Evolutionary conservation across 2,329 filamentous ascomycete genomes (phyloP).

Genomic region (Diatrype stigma): DNA sequence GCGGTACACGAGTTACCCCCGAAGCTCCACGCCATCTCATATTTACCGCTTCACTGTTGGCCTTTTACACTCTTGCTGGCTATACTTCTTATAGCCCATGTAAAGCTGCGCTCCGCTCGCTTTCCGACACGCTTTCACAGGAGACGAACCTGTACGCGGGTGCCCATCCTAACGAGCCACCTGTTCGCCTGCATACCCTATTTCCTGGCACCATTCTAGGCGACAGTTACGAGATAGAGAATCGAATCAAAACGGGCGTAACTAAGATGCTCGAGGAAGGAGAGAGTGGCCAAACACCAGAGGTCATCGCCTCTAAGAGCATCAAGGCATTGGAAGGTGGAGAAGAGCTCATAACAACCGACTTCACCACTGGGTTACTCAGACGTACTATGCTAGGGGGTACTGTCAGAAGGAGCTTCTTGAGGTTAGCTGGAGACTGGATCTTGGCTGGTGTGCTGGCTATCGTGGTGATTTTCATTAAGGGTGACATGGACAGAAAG

Average conservation of each 20-base stretch:
- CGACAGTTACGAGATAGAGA: conserved; percentile 40
- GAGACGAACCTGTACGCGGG: conserved; percentile 43
- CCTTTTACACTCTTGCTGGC: conserved; percentile 59
- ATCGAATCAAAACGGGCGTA: conserved; percentile 13
- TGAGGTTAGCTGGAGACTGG: conserved; percentile 12
- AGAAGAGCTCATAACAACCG: conserved; percentile 24
- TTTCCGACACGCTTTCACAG: conserved; percentile 61
- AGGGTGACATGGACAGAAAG: conserved; percentile 16
- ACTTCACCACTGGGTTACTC: conserved; percentile 10
- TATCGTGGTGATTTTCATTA: conserved; percentile 15
- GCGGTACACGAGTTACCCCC: background rate
- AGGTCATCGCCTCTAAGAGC: conserved; percentile 16
- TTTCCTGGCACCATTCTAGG: conserved; percentile 62
- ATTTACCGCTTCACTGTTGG: conserved; percentile 61
- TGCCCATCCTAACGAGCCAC: conserved; percentile 21
- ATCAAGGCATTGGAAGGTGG: conserved; percentile 23
- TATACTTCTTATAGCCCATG: conserved; percentile 62
- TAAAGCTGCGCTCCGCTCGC: conserved; percentile 62
- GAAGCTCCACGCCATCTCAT: conserved; percentile 55
- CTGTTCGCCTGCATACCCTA: conserved; percentile 58
- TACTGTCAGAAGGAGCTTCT: conserved; percentile 12
- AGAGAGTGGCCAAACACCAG: conserved; percentile 9
- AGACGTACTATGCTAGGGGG: conserved; percentile 15
- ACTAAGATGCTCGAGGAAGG: conserved; percentile 15
- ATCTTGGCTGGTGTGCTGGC: conserved; percentile 11